These are phyloP conservation scores for Immersiporthe knoxdaviesiana DNA, from an alignment of 2,329 filamentous ascomycete species.

Conservation along the genomic window DNA sequence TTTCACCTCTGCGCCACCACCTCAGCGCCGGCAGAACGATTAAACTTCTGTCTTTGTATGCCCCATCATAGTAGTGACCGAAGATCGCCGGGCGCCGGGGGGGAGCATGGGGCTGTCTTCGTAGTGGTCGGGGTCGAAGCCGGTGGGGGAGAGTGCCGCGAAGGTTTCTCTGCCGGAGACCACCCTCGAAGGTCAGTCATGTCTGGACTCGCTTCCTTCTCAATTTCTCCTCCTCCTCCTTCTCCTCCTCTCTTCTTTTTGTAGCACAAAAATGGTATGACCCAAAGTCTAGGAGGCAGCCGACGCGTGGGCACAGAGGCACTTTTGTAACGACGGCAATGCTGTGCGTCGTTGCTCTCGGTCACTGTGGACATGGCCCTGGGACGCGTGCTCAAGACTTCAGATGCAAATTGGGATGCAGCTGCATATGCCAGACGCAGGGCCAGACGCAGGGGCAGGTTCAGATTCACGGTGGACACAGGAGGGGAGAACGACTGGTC, in stretches of 20 bases:
- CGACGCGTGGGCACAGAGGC: not conserved
- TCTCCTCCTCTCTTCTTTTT: not conserved
- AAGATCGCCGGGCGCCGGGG: not conserved
- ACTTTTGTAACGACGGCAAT: not conserved
- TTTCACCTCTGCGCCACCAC: not conserved
- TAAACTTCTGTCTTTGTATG: not conserved
- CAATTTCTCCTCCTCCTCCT: not conserved
- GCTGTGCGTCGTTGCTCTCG: conserved; percentile 7
- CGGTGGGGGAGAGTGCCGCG: not conserved
- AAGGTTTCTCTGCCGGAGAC: not conserved
- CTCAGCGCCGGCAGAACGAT: not conserved
- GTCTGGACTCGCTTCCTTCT: not conserved
- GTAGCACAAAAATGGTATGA: not conserved
- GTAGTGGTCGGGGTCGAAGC: not conserved
- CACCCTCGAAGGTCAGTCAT: not conserved
- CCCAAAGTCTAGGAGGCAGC: not conserved
- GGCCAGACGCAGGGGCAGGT: not conserved
- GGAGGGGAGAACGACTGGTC: not conserved
- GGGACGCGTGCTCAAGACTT: not conserved
- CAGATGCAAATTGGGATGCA: not conserved
- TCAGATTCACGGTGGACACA: not conserved
- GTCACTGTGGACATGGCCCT: not conserved
- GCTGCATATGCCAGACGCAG: too few relatives aligned
- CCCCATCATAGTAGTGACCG: not conserved
- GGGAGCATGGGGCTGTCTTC: not conserved